Evolutionary conservation across 2,329 filamentous ascomycete genomes (phyloP).

Genomic region (Trichoderma arundinaceum): DNA sequence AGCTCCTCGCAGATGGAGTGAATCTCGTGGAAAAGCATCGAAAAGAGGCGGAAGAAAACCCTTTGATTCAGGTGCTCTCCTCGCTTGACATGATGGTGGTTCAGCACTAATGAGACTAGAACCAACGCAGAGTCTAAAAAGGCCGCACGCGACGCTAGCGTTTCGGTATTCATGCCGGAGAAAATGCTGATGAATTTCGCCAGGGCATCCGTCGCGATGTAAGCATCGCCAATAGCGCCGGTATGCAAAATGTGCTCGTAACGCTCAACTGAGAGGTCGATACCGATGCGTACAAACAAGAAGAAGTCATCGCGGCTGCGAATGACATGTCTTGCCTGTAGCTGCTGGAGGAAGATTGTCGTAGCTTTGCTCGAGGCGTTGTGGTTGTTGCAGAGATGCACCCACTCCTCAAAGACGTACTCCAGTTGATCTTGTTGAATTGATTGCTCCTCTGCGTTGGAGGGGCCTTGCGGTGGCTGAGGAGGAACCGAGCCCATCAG

Average conservation of each 20-base stretch:
- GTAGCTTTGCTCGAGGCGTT: slow-evolving; percentile 74
- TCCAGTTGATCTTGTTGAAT: slow-evolving; percentile 82
- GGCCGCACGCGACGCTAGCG: slow-evolving; percentile 66
- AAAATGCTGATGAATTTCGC: slow-evolving; percentile 80
- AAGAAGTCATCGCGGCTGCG: slow-evolving; percentile 76
- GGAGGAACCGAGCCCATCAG: slow-evolving; percentile 51
- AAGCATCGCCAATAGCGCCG: slow-evolving; percentile 63
- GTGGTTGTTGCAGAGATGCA: slow-evolving; percentile 78
- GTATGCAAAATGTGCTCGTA: slow-evolving; percentile 75
- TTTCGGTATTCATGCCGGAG: slow-evolving; percentile 72
- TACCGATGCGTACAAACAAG: slow-evolving; percentile 77
- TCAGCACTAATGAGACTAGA: slow-evolving; percentile 79
- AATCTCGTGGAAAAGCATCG: slow-evolving; percentile 79
- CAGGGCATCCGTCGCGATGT: slow-evolving; percentile 75
- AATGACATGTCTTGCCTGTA: slow-evolving; percentile 76
- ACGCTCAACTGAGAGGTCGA: slow-evolving; percentile 78
- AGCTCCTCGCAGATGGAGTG: slow-evolving; percentile 63
- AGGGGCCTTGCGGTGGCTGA: slow-evolving; percentile 51
- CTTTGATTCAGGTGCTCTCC: slow-evolving; percentile 84
- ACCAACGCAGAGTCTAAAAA: slow-evolving; percentile 81
- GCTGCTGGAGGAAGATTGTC: slow-evolving; percentile 80
- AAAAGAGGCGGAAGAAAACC: slow-evolving; percentile 90
- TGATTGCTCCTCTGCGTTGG: slow-evolving; percentile 59
- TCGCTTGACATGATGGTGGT: slow-evolving; percentile 81
- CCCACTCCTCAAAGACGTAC: slow-evolving; percentile 96